Conservation (phyloP, 2,329 filamentous ascomycete genomes). For the Hymenoscyphus linearis region DNA sequence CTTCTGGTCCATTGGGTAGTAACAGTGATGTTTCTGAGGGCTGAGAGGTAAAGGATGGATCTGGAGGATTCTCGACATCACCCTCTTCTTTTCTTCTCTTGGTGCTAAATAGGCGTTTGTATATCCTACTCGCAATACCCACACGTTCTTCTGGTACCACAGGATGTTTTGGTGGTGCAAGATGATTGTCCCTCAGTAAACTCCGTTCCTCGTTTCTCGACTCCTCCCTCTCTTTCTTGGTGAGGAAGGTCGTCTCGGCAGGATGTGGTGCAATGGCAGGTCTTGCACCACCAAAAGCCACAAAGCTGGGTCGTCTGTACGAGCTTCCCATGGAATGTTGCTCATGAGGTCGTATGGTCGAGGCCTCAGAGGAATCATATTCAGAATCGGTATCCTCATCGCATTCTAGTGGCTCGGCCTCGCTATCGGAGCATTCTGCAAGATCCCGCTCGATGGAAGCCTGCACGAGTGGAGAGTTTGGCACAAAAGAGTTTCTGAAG, state of each 20-base stretch:
- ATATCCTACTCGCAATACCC: slow-evolving; percentile 34
- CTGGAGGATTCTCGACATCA: slow-evolving; percentile 36
- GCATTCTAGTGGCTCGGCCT: slow-evolving; percentile 37
- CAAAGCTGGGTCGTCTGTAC: slow-evolving; percentile 73
- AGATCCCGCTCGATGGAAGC: slow-evolving; percentile 62
- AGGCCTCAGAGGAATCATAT: slow-evolving; percentile 37
- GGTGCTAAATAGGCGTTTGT: slow-evolving; percentile 48
- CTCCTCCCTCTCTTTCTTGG: slow-evolving; percentile 49
- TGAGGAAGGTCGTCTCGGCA: slow-evolving; percentile 43
- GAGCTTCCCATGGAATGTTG: slow-evolving; percentile 52
- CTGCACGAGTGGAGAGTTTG: slow-evolving; percentile 61
- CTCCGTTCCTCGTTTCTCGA: slow-evolving; percentile 54
- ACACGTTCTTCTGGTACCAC: slow-evolving; percentile 32
- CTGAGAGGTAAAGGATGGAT: slow-evolving; percentile 16
- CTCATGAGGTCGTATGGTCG: slow-evolving; percentile 31
- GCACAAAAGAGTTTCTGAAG: slow-evolving; percentile 43
- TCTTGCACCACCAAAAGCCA: slow-evolving; percentile 66
- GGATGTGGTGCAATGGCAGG: slow-evolving; percentile 59
- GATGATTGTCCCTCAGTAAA: slow-evolving; percentile 59
- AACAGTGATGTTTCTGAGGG: slow-evolving; percentile 38
- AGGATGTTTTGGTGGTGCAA: slow-evolving; percentile 56
- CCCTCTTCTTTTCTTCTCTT: slow-evolving; percentile 40
- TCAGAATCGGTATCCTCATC: slow-evolving; percentile 36
- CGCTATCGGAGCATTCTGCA: slow-evolving; percentile 57
- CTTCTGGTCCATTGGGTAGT: slow-evolving; percentile 35